Percentiles rank a stretch among this genome's conserved stretches.
Evolutionary conservation across 768 basidiomycete genomes (phyloP).

Genomic region (Gymnopilus junonius): DNA sequence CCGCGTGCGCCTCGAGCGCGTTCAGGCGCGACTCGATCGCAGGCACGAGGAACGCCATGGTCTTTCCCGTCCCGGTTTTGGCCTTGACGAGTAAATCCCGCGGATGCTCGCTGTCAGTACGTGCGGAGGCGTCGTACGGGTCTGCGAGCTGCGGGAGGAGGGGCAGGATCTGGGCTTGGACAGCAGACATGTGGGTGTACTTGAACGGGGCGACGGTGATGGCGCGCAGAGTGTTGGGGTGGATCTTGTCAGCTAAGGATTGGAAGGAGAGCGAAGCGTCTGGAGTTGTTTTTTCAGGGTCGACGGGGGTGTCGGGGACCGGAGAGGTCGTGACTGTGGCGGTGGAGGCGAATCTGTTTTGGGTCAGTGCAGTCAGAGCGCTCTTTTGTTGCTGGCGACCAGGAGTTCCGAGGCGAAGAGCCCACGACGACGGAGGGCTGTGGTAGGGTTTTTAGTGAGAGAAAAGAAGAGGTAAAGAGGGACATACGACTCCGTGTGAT

Average conservation of each 20-base stretch:
- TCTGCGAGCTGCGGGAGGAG: conserved; percentile 72
- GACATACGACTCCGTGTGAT: conserved; percentile 18
- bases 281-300: neutral
- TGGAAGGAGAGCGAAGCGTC: conserved; percentile 23
- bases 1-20: conserved; percentile 49
- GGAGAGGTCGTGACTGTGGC: neutral
- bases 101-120: conserved; percentile 8
- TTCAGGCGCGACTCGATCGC: conserved; percentile 79
- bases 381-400: conserved; percentile 3
- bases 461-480: neutral
- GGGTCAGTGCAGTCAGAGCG: neutral
- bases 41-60: conserved; percentile 85
- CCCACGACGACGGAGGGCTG: conserved; percentile 19
- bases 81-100: conserved; percentile 87
- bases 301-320: neutral
- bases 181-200: conserved; percentile 74
- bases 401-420: conserved; percentile 21
- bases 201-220: conserved; percentile 68
- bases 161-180: conserved; percentile 80
- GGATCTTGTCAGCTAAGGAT: conserved; percentile 43
- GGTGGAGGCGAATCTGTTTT: neutral
- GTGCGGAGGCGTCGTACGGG: conserved; percentile 44
- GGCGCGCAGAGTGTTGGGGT: conserved; percentile 54
- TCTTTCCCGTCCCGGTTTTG: conserved; percentile 90
- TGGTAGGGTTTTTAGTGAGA: neutral